These are phyloP conservation scores for Mrakia hoshinonis DNA, from an alignment of 768 basidiomycete species.

Conservation along the genomic window DNA sequence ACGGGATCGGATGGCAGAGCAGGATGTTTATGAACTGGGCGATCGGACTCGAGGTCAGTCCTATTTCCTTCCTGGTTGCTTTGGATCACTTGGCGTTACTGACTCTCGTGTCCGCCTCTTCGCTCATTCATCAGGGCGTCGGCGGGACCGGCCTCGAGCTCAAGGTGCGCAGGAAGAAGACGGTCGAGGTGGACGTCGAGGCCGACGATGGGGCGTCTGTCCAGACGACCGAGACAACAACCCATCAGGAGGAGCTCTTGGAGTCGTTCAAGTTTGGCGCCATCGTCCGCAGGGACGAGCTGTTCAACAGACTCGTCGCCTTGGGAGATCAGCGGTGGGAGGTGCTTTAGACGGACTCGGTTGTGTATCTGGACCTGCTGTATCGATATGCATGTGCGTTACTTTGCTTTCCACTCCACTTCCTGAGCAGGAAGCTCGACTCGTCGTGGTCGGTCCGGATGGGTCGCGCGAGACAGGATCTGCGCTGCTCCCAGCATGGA, in stretches of 20 bases:
- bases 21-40: conserved; percentile 18
- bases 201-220: not conserved
- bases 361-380: not conserved
- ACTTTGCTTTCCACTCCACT: too few relatives aligned
- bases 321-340: conserved; percentile 26
- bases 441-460: too few relatives aligned
- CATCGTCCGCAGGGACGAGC: conserved; percentile 26
- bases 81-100: too few relatives aligned
- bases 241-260: not conserved
- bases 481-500: too few relatives aligned
- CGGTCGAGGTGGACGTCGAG: not conserved
- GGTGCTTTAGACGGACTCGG: not conserved
- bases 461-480: too few relatives aligned
- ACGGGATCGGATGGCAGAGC: conserved; percentile 22
- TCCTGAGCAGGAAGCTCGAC: too few relatives aligned
- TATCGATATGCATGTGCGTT: too few relatives aligned
- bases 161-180: not conserved
- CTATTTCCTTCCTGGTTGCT: not conserved
- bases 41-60: conserved; percentile 3
- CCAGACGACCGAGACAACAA: not conserved
- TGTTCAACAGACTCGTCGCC: conserved; percentile 24
- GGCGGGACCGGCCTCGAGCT: conserved; percentile 25
- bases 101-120: too few relatives aligned
- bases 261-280: conserved; percentile 21
- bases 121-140: conserved; percentile 5